Base-by-base conservation (phyloP, 2,329 filamentous ascomycete species). In the Amylocarpus encephaloides region DNA sequence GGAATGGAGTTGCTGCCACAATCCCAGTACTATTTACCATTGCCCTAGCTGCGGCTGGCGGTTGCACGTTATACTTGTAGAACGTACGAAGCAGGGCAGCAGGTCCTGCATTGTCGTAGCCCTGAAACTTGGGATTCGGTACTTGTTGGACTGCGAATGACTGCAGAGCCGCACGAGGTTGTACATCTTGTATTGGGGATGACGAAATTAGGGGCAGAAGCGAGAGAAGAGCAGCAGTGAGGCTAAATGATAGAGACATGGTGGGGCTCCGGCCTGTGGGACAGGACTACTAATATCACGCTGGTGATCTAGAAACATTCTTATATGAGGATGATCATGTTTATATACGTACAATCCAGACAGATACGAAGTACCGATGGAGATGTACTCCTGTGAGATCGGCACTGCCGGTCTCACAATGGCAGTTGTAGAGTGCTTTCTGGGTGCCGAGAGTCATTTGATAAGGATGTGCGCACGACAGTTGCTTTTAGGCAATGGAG, bases 401-500 rank as follows among this genome's bases (percentile, higher is more conserved):
- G 19, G n/a, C 30, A 35, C 13, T 46, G 43, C 32, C 33, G 43
- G n/a, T 38, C 16, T 19, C 22, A 29, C 40, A 26, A 29, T 42
- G 22, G 40, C 29, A n/a, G 22, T 29, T 4, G 22, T 26, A 26
- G 16, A 26, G 5, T 30, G 22, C 19, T 12, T 29, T 26, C 2
- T 43, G 40, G 13, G 16, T 43, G 40, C 40, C 40, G 44, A 16
- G 22, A 41, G 18, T 48, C 22, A 48, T 22, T 48, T 48, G 36
- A 39, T 30, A 26, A 13, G 22, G 36, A 26, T 16, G 29, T 32
- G 16, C 32, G 41, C 22, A 48, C 18, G 26, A 34, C 5, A 22
- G 34, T 43, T 34, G 38, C 16, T 33, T 50, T 50, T 50, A 50
- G 48, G 48, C 48, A 50, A 18, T 45, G 39, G 42, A 35, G 15